phyloP scores from a whole-genome alignment of 2,329 filamentous ascomycete species.

The Verticillium isaacii region DNA sequence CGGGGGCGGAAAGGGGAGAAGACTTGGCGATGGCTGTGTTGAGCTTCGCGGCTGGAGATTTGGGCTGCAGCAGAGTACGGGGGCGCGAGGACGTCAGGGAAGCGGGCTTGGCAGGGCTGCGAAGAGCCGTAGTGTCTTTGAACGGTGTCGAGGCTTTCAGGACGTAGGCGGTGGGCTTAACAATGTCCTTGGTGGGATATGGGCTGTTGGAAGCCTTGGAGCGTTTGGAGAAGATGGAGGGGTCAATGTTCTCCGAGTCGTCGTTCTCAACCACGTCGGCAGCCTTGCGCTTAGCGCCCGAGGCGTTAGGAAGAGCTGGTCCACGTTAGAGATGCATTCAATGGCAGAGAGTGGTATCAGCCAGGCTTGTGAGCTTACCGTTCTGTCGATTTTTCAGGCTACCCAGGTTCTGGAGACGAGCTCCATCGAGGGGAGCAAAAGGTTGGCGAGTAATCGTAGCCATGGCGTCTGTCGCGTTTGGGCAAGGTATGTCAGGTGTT shows the following conservation, averaged over 20 bases:
- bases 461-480: conserved; percentile 31
- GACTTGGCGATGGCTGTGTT: conserved; percentile 40
- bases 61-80: conserved; percentile 44
- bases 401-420: conserved; percentile 66
- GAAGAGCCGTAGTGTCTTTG: background rate
- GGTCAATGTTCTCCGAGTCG: conserved; percentile 60
- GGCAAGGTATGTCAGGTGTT: background rate
- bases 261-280: conserved; percentile 42
- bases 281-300: conserved; percentile 54
- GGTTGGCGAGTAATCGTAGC: conserved; percentile 61
- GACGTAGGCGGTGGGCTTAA: conserved; percentile 44
- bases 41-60: conserved; percentile 44
- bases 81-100: conserved; percentile 29
- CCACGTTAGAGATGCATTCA: background rate
- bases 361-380: conserved; percentile 40
- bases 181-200: conserved; percentile 35
- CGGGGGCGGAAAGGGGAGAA: conserved; percentile 60
- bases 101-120: conserved; percentile 21
- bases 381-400: conserved; percentile 77
- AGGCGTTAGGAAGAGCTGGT: conserved; percentile 35
- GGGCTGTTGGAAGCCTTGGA: conserved; percentile 44
- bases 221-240: conserved; percentile 52
- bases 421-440: conserved; percentile 66
- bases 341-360: background rate
- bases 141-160: conserved; percentile 28